A percentile compares a stretch with the other conserved stretches of the same genome.
Conservation (phyloP, 2,329 filamentous ascomycete species). For the Arachnomyces sp. region DNA sequence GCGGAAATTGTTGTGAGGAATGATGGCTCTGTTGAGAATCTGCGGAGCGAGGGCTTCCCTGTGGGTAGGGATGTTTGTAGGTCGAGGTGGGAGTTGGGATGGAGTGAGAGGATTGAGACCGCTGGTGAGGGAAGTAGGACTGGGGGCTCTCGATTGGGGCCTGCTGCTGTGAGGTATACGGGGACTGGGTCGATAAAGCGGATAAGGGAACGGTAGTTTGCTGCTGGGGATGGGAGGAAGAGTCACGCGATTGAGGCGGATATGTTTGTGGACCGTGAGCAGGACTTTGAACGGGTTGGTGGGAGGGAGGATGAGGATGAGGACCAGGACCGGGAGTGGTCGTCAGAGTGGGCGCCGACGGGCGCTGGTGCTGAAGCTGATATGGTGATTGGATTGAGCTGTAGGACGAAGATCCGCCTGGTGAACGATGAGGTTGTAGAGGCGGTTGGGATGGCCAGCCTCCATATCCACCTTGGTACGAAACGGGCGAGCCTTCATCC, state of each 20-base stretch:
- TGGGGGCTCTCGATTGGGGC: conserved; percentile 23
- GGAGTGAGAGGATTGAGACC: conserved; percentile 33
- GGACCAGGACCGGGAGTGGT: not conserved
- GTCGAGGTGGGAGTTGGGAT: conserved; percentile 27
- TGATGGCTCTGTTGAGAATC: conserved; percentile 5
- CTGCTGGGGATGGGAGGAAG: conserved; percentile 16
- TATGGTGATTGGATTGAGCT: conserved; percentile 33
- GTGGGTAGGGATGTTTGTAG: conserved; percentile 26
- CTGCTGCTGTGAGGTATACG: conserved; percentile 29
- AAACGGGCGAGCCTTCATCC: conserved; percentile 5
- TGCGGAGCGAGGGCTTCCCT: conserved; percentile 30
- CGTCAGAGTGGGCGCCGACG: not conserved
- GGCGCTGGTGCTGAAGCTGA: conserved; percentile 20
- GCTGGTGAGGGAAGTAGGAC: conserved; percentile 31
- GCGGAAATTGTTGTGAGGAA: conserved; percentile 1
- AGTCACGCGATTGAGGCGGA: conserved; percentile 26
- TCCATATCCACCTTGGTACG: conserved; percentile 16
- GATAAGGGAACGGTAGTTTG: conserved; percentile 22
- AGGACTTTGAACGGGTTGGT: conserved; percentile 28
- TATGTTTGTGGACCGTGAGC: conserved; percentile 22
- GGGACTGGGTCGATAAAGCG: conserved; percentile 14
- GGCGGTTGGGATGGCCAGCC: conserved; percentile 32
- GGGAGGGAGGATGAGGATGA: conserved; percentile 10
- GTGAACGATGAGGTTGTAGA: conserved; percentile 38
- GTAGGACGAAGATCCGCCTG: conserved; percentile 33